A percentile compares a stretch with the other conserved stretches of the same genome.
These are phyloP conservation scores for Trichothecium roseum DNA, from an alignment of 2,329 filamentous ascomycete genomes.

Conservation along the genomic window DNA sequence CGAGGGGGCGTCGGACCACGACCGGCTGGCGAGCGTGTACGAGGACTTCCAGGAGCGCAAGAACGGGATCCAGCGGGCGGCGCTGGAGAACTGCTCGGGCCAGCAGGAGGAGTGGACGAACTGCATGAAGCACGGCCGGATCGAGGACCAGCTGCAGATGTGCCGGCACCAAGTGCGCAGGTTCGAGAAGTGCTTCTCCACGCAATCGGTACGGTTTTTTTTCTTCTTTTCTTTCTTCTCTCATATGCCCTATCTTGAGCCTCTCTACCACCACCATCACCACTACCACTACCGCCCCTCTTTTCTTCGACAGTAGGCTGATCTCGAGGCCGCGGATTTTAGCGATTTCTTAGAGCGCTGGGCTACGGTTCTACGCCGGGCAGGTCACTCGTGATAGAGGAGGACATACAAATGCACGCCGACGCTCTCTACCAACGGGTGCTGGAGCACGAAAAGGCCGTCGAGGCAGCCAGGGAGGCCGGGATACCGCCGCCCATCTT, in stretches of 20 bases:
- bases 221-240: background rate
- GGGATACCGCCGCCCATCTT: conserved; percentile 50
- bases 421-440: conserved; percentile 84
- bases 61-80: conserved; percentile 64
- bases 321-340: background rate
- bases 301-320: background rate
- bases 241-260: background rate
- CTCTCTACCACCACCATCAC: background rate
- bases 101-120: conserved; percentile 75
- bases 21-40: conserved; percentile 70
- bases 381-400: conserved; percentile 58
- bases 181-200: conserved; percentile 80
- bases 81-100: conserved; percentile 85
- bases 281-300: background rate
- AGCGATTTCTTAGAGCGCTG: conserved; percentile 82
- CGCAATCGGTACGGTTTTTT: conserved; percentile 63
- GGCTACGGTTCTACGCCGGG: conserved; percentile 69
- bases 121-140: conserved; percentile 68
- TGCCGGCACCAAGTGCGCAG: conserved; percentile 66
- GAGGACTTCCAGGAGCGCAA: conserved; percentile 78
- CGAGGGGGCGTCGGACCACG: conserved; percentile 62
- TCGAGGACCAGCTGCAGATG: conserved; percentile 62
- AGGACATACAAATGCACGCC: conserved; percentile 91
- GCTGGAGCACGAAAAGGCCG: conserved; percentile 66
- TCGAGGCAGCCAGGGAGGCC: conserved; percentile 58